Conservation (phyloP, 805 yeast species). For the Candida sithepensis region DNA sequence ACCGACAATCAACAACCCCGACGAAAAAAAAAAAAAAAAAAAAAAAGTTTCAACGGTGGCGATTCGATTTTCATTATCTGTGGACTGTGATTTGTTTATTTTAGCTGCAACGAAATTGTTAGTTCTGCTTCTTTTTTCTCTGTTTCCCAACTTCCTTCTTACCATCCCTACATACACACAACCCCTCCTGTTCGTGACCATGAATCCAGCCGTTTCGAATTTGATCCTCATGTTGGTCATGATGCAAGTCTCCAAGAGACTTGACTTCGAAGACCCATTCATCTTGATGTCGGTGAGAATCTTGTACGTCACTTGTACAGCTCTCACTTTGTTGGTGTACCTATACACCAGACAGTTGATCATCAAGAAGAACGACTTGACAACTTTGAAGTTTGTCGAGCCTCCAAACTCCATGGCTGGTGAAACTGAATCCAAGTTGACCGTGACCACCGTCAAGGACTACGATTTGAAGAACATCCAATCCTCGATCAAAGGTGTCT, state of each 20-base stretch:
- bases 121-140: not conserved
- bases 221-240: constrained; percentile 87
- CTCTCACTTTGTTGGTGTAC: constrained; percentile 62
- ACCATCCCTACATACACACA: not conserved
- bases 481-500: constrained; percentile 72
- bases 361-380: constrained; percentile 76
- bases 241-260: constrained; percentile 90
- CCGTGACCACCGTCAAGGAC: constrained; percentile 89
- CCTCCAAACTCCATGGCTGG: constrained; percentile 81
- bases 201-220: constrained; percentile 90
- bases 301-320: constrained; percentile 65
- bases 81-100: too few relatives aligned
- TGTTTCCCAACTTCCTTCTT: not conserved
- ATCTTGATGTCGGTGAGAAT: constrained; percentile 71
- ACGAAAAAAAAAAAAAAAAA: not conserved
- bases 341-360: constrained; percentile 59
- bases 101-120: too few relatives aligned
- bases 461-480: constrained; percentile 89
- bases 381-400: constrained; percentile 86
- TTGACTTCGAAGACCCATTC: constrained; percentile 83
- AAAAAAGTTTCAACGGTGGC: not conserved
- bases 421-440: constrained; percentile 65
- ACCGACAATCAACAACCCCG: too few relatives aligned
- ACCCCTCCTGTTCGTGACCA: constrained; percentile 25
- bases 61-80: too few relatives aligned